Evolutionary conservation across 176 grass and related monocot species (phyloP).

Genomic region (Phyllostachys edulis): DNA sequence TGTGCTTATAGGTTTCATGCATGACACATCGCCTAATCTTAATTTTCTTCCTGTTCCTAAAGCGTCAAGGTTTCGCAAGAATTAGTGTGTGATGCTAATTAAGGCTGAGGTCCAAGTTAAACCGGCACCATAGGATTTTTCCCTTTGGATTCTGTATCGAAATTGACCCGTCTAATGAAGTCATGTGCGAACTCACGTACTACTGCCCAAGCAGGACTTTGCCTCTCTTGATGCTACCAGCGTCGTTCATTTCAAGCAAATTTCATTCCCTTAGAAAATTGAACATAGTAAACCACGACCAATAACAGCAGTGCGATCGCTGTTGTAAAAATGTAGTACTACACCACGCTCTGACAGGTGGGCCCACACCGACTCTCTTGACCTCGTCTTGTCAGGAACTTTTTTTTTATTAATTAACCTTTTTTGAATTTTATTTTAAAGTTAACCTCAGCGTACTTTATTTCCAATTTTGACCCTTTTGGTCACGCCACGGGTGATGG

Average conservation of each 20-base stretch:
- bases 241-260: no score
- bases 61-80: not conserved
- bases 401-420: no score
- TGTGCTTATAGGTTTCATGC: not conserved
- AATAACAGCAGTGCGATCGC: not conserved
- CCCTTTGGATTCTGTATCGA: not conserved
- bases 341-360: not conserved
- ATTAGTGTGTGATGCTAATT: not conserved
- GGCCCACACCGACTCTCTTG: not conserved
- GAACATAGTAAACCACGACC: not conserved
- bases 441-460: no score
- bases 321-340: not conserved
- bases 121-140: not conserved
- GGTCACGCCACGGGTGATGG: no score
- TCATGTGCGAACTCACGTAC: not conserved
- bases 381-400: no score
- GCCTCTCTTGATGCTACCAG: not conserved
- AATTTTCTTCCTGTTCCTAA: not conserved
- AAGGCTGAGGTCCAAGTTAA: not conserved
- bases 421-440: no score
- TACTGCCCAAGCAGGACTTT: not conserved
- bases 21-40: constrained; percentile 22
- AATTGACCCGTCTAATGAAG: not conserved
- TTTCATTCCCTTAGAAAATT: not conserved
- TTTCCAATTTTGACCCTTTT: no score